Base-by-base conservation (phyloP, 495 filamentous ascomycete genomes). In the Aspergillus diversus region DNA sequence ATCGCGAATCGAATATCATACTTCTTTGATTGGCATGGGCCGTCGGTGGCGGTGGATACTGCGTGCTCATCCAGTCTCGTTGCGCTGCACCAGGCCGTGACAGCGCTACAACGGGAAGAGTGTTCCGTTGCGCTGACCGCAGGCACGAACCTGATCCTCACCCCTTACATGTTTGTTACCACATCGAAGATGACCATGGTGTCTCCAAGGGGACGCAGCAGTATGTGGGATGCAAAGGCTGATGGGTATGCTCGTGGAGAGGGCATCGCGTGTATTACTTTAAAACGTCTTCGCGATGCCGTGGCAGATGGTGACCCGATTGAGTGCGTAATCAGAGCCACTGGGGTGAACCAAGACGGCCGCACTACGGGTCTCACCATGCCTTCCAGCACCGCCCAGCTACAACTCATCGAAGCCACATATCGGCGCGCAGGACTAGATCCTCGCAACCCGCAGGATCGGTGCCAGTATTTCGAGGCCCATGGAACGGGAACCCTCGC, bases 201-300 rank as follows among this genome's bases (percentile, higher is more conserved):
- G 86, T 61, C 71, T 0, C 66, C 73, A 17, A 58, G 21, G 0
- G 66, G 71, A 0, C 51, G 67, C 0, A 66, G 42, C 17, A 67
- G 60, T 5, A 77, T 75, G 73, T 80, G 71, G 70, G 87, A 89
- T 65, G 73, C 75, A 4, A 64, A 74, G 16, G 89, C 86, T 0
- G 81, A 87, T 61, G 89, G 89, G 0, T 91, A 87, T 66, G 85
- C 74, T 0, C 81, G 87, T 17, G 89, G 81, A n/a, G 89, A 91
- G 63, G 73, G 70, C 0, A 66, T 78, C 12, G 64, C 33, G 21
- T 68, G 70, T 0, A 53, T 79, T 2, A 69, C 70, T 16, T 31
- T 81, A 5, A 81, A 76, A 50, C 37, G 27, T 0, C 55, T 74
- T 3, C 54, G 60, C 5, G 59, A 70, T 47, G 78, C 79, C 69